Evolutionary conservation across 768 basidiomycete species (phyloP), one percentile per base, ranked within the genome.

Genomic region (Tylopilus plumbeoviolaceoides): DNA sequence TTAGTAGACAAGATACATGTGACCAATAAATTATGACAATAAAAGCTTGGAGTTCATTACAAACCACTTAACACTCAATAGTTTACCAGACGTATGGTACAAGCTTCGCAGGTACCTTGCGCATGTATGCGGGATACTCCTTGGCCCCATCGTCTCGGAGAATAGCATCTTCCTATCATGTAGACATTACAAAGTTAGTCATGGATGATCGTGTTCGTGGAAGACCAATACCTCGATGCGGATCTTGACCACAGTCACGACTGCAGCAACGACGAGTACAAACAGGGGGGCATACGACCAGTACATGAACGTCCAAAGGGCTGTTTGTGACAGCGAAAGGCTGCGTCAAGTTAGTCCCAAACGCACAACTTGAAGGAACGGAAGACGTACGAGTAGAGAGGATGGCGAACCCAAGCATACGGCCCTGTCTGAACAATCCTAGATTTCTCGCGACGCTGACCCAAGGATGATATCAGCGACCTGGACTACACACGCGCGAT

Each of bases 401-500:
- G 59, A 27, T 57, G 59, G 14, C 54, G 54, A 5, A 57, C 48
- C 41, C 44, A 45, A n/a, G 59, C 55, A 12, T 57, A 61, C 11
- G 59, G 51, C 1, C 59, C 59, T 0, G 59, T 47, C 35, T 57
- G 54, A 4, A 60, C 17, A 14, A 60, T 39, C 33, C 44, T 59
- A 5, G 28, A 33, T 35, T 51, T 57, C 40, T 56, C 53, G 33
- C 53, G 59, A 25, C 59, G 53, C 54, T 59, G 14, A 28, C 35
- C 14, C 35, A 36, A 14, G 15, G 12, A 23, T 35, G 21, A 46
- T 20, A 46, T 39, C 12, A 6, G 35, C 6, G 15, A 36, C 15
- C 7, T 4, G 2, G 7, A 15, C 6, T 6, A 17, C 15, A 36
- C 17, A 33, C 31, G 31, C 11, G 31, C 23, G 23, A 23, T 12